Evolutionary conservation across 257 asterid genomes (phyloP).

Genomic region (Eustoma russellianum): DNA sequence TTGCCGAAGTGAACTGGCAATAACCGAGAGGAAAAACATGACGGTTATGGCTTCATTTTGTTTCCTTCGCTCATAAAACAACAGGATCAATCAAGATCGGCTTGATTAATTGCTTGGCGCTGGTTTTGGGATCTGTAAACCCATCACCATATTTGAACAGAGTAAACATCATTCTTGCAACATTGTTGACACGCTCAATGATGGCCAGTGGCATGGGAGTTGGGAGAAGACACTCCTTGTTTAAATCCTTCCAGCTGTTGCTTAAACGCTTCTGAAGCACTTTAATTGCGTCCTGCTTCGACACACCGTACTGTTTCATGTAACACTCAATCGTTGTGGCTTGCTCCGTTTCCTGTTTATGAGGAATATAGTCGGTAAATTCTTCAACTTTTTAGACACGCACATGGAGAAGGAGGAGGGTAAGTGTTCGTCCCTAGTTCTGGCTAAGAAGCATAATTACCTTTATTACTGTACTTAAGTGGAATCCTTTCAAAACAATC

Average conservation of each 20-base stretch:
- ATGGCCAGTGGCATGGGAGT: background rate
- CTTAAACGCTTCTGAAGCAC: background rate
- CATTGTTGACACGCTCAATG: background rate
- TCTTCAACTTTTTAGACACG: too few relatives aligned
- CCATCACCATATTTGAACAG: conserved; percentile 5
- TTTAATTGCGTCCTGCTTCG: background rate
- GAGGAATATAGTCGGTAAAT: background rate
- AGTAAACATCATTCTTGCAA: conserved; percentile 1
- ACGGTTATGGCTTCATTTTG: too few relatives aligned
- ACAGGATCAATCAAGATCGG: conserved; percentile 5
- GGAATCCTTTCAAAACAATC: too few relatives aligned
- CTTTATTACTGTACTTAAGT: too few relatives aligned
- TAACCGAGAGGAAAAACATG: too few relatives aligned
- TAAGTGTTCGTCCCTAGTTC: too few relatives aligned
- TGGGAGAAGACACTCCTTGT: background rate
- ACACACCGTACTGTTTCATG: background rate
- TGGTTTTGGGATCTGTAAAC: conserved; percentile 8
- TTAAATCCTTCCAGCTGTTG: conserved; percentile 12
- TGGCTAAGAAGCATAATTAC: too few relatives aligned
- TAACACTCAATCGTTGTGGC: conserved; percentile 1
- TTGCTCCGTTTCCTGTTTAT: background rate
- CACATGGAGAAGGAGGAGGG: too few relatives aligned
- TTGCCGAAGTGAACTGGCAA: too few relatives aligned
- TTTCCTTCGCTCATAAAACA: too few relatives aligned
- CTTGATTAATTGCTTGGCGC: background rate